A percentile compares a stretch with the other conserved stretches of the same genome.
Evolutionary conservation across 2,329 filamentous ascomycete species (phyloP).

Genomic region (Didymosphaeria variabile): DNA sequence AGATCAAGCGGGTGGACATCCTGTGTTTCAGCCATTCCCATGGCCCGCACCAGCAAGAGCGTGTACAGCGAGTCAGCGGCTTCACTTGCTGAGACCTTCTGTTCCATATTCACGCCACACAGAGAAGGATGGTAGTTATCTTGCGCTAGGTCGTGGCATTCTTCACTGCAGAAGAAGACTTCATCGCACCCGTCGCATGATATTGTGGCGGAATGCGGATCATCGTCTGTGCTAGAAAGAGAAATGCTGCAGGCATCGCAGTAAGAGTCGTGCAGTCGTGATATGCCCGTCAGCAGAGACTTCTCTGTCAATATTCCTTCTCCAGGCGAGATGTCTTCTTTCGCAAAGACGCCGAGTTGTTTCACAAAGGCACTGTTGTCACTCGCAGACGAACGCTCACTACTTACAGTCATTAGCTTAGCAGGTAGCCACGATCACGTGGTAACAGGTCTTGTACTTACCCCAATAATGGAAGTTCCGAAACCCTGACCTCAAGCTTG

Average conservation of each 20-base stretch:
- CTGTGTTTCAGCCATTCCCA: slow-evolving; percentile 70
- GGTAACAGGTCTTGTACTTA: background rate
- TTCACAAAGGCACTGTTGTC: slow-evolving; percentile 66
- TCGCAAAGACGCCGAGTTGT: slow-evolving; percentile 92
- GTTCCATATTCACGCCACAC: slow-evolving; percentile 64
- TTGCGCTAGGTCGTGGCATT: slow-evolving; percentile 65
- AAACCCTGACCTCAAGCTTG: slow-evolving; percentile 80
- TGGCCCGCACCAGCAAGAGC: slow-evolving; percentile 65
- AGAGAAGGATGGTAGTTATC: slow-evolving; percentile 66
- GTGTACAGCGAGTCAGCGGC: slow-evolving; percentile 69
- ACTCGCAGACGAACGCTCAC: slow-evolving; percentile 53
- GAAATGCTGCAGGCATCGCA: slow-evolving; percentile 88
- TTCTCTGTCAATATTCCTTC: slow-evolving; percentile 82
- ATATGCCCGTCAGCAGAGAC: slow-evolving; percentile 87
- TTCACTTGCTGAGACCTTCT: slow-evolving; percentile 66
- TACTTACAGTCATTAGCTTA: background rate
- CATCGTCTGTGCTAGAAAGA: slow-evolving; percentile 60
- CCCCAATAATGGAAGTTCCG: slow-evolving; percentile 75
- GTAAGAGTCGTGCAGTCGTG: slow-evolving; percentile 82
- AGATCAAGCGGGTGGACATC: slow-evolving; percentile 67
- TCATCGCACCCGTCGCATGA: slow-evolving; percentile 66
- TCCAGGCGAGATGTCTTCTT: slow-evolving; percentile 77
- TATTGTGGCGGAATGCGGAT: slow-evolving; percentile 40
- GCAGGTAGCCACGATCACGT: background rate
- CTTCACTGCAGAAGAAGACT: slow-evolving; percentile 67